Evolutionary conservation across 129 eudicot genomes (phyloP), one percentile per base, ranked within the genome.

Genomic region (Glebionis coronaria): DNA sequence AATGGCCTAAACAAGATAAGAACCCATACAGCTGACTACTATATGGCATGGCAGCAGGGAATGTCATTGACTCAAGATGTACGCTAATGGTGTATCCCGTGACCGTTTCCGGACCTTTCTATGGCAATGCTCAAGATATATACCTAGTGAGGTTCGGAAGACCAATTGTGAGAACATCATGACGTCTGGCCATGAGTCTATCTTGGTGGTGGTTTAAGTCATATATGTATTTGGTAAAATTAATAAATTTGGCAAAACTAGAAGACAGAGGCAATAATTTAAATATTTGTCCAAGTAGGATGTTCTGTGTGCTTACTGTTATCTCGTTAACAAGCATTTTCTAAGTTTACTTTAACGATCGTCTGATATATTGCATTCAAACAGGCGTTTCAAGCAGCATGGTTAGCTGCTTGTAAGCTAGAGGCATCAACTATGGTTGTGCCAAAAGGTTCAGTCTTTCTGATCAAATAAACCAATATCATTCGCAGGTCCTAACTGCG

Each of bases 331-430:
- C 25, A 23, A 23, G 4, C 65, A 40, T 23, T 55, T 38, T 57
- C 23, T 56, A 28, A 25, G 44, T 16, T 5, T 69, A 69, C 44
- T 12, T 62, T 27, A 0, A 12, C 9, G 58, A 28, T 56, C 38
- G 56, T 25, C 56, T 23, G 2, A 61, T 54, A 12, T 12, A 11
- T 56, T 7, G 21, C 13, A 25, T 12, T 54, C 23, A 73, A 69
- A 23, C 82, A 87, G 84, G 97, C 95, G 63, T 87, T 90, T 71
- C 75, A 80, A 75, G 81, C 76, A 16, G 87, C 95, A 54, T 87
- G 97, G 97, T 35, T 61, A 65, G 85, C 71, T 44, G 87, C 97
- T 47, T 90, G 97, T 76, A 81, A 84, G 47, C 78, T 73, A 6
- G 79, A 72, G 64, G 80, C 90, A 53, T 79, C 95, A 58, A 79